Conservation (phyloP, 768 basidiomycete species). For the Chalciporus sphaerocephalus region DNA sequence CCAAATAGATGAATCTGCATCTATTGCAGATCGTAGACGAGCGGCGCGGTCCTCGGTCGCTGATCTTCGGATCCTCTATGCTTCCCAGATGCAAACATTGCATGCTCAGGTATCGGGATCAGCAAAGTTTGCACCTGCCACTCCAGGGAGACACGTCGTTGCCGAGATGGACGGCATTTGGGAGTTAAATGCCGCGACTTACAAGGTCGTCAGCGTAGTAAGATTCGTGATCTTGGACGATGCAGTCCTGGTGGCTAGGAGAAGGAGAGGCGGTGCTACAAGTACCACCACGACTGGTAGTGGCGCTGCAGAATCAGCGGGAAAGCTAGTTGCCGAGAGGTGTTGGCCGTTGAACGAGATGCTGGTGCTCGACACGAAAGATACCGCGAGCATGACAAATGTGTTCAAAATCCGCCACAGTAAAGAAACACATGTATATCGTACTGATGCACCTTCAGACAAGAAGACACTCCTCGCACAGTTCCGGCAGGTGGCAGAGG, state of each 20-base stretch:
- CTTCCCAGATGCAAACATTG: slow-evolving; percentile 87
- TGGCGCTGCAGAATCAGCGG: slow-evolving; percentile 50
- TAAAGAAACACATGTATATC: slow-evolving; percentile 93
- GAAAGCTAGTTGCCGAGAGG: slow-evolving; percentile 85
- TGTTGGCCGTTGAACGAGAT: slow-evolving; percentile 95
- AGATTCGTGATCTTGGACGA: slow-evolving; percentile 91
- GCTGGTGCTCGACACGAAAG: slow-evolving; percentile 93
- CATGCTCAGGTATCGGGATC: slow-evolving; percentile 92
- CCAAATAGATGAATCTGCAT: slow-evolving; percentile 80
- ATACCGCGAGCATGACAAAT: slow-evolving; percentile 88
- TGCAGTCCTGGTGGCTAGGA: slow-evolving; percentile 80
- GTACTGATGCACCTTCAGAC: slow-evolving; percentile 74
- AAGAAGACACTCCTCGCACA: slow-evolving; percentile 83
- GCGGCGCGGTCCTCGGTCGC: slow-evolving; percentile 88
- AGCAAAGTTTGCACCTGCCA: slow-evolving; percentile 89
- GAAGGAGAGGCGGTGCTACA: slow-evolving; percentile 59
- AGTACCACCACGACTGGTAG: slow-evolving; percentile 59
- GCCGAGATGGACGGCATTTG: slow-evolving; percentile 78
- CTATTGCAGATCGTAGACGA: slow-evolving; percentile 55
- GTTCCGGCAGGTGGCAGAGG: slow-evolving; percentile 91
- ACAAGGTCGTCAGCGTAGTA: slow-evolving; percentile 84
- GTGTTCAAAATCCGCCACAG: slow-evolving; percentile 93
- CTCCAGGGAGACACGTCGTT: slow-evolving; percentile 88
- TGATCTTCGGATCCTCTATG: slow-evolving; percentile 90
- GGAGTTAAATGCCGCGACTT: slow-evolving; percentile 89